phyloP scores from a whole-genome alignment of 495 filamentous ascomycete species.

The Ramalina peruviana region DNA sequence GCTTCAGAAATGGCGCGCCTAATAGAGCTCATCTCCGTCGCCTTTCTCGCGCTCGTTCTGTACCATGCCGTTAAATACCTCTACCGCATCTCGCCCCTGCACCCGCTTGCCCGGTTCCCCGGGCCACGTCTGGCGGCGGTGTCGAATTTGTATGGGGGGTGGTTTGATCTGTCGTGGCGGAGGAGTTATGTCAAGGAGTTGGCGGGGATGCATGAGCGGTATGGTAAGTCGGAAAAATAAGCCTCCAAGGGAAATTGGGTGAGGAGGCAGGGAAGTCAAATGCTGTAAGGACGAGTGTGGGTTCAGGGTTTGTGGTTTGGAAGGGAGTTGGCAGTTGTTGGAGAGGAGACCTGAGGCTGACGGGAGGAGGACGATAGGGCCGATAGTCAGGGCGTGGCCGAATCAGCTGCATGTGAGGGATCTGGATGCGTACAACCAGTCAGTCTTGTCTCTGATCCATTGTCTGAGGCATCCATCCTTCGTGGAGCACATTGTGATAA shows the following conservation, averaged over 20 bases:
- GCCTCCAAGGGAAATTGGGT: no score
- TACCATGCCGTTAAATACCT: conserved; percentile 1
- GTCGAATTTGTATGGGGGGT: conserved; percentile 16
- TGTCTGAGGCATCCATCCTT: no score
- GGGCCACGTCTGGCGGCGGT: conserved; percentile 18
- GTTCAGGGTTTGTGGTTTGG: no score
- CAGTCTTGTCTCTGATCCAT: background rate
- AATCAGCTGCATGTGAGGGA: background rate
- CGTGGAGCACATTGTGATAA: no score
- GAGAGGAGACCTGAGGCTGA: background rate
- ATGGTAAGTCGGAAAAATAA: no score
- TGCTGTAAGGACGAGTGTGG: no score
- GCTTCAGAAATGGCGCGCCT: no score
- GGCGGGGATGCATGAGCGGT: no score
- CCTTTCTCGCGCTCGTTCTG: background rate
- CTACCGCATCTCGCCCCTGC: conserved; percentile 16
- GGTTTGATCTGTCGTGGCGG: background rate
- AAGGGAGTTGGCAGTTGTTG: no score
- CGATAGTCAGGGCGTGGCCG: background rate
- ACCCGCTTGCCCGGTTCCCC: conserved; percentile 21
- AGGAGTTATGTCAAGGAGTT: no score
- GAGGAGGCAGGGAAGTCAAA: no score
- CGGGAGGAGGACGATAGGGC: background rate
- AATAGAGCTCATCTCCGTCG: no score
- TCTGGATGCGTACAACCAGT: conserved; percentile 1